Evolutionary conservation across 441 rosid genomes (phyloP), one percentile per base, ranked within the genome.

Genomic region (Adansonia grandidieri): DNA sequence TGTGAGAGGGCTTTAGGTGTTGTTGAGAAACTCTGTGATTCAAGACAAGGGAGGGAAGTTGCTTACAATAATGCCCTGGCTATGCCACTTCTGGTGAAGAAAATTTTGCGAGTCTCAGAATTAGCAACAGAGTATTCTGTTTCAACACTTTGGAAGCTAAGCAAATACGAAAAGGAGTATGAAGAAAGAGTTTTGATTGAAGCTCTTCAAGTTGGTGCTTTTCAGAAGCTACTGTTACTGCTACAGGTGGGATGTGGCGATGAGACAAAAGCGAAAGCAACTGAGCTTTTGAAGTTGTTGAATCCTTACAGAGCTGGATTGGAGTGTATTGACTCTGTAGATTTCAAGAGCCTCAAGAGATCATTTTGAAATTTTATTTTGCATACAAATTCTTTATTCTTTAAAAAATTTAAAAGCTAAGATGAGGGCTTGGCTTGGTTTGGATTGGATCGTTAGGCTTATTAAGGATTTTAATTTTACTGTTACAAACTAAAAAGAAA

Each of bases 151-250:
- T 87, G 87, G 89, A 86, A 83, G 75, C 85, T 90, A 0, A 67
- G 79, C 76, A 88, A 77, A 61, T 32, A 32, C 3, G 37, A 32
- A 32, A 32, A 32, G 37, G 37, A 32, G 37, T 9, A 70, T 24
- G 84, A 82, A 40, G 86, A 61, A 57, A 54, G 22, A 11, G 63
- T 82, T 1, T 0, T 85, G 62, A 77, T 79, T 0, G 92, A 90
- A 28, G 84, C 83, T 1, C 89, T 88, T 63, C 89, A 90, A 75
- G 88, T 87, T 7, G 93, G 93, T 11, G 84, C 80, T 0, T 90
- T 90, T 78, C 92, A 90, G 78, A 90, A 90, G 85, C 84, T 90
- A 8, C 81, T 90, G 61, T 19, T 90, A 78, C 76, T 90, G 6
- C 66, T 90, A 17, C 93, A 90, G 66, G 71, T 87, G n/a, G 93